phyloP scores from a whole-genome alignment of 176 grass and related monocot species.

The Secale cereale region DNA sequence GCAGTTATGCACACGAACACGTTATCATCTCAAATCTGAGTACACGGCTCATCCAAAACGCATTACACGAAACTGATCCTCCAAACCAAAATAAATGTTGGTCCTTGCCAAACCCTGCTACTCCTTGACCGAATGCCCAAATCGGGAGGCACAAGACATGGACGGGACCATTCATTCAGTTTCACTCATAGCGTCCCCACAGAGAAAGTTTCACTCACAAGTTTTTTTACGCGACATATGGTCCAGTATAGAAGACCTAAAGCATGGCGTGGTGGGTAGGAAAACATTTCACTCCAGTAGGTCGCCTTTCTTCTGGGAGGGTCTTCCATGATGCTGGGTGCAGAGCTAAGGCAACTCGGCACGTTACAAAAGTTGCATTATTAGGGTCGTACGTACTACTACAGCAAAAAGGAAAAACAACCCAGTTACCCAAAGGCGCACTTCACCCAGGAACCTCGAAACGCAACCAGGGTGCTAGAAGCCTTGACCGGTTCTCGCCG shows the following conservation, averaged over 20 bases:
- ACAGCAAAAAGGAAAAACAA: not conserved
- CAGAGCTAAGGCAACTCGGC: not conserved
- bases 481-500: not conserved
- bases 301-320: not conserved
- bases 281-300: not conserved
- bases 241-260: not conserved
- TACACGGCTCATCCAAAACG: no score
- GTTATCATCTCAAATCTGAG: not conserved
- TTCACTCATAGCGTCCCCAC: not conserved
- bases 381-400: not conserved
- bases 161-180: not conserved
- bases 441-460: not conserved
- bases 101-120: not conserved
- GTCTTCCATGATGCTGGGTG: not conserved
- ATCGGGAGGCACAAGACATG: conserved; percentile 9
- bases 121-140: not conserved
- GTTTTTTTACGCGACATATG: not conserved
- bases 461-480: not conserved
- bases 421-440: not conserved
- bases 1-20: not conserved
- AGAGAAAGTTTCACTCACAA: not conserved
- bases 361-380: conserved; percentile 13
- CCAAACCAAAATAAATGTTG: not conserved
- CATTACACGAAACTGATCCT: not conserved
- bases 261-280: not conserved